phyloP scores from a whole-genome alignment of 1,139 yeast genomes.

The Blastobotrys raffinosifermentans region DNA sequence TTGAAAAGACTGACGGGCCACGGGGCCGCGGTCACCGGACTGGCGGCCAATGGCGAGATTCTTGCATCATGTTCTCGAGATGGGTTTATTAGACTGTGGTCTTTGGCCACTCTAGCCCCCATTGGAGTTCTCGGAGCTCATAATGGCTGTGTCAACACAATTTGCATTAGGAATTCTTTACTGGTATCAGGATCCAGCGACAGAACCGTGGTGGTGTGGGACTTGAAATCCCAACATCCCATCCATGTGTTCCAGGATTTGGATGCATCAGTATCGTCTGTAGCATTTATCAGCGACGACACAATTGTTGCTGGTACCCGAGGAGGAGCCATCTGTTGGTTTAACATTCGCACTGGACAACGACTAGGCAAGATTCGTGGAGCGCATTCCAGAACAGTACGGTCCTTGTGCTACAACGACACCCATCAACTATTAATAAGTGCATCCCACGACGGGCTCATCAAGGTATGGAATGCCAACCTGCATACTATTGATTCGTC shows the following conservation, averaged over 20 bases:
- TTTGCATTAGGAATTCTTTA: slow-evolving; percentile 7
- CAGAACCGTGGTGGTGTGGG: slow-evolving; percentile 12
- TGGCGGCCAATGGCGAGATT: slow-evolving; percentile 5
- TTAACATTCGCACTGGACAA: slow-evolving; percentile 7
- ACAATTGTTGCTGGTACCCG: slow-evolving; percentile 10
- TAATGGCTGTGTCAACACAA: slow-evolving; percentile 9
- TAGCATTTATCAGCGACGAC: slow-evolving; percentile 10
- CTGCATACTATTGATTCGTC: slow-evolving; percentile 6
- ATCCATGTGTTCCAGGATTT: slow-evolving; percentile 9
- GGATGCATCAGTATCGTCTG: slow-evolving; percentile 9
- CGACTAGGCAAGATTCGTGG: slow-evolving; percentile 11
- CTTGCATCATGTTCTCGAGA: slow-evolving; percentile 75
- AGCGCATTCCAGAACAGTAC: slow-evolving; percentile 12
- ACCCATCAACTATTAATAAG: slow-evolving; percentile 6
- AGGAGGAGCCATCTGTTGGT: slow-evolving; percentile 9
- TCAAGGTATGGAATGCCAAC: slow-evolving; percentile 11
- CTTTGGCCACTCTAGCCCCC: slow-evolving; percentile 25
- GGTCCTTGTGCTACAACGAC: slow-evolving; percentile 7
- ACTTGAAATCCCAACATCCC: slow-evolving; percentile 8
- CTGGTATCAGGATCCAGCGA: slow-evolving; percentile 14
- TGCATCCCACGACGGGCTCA: slow-evolving; percentile 12
- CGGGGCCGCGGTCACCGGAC: slow-evolving; percentile 11
- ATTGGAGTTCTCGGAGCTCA: slow-evolving; percentile 7
- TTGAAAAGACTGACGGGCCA: slow-evolving; percentile 7
- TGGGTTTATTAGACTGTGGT: slow-evolving; percentile 91